phyloP scores from a whole-genome alignment of 2,329 filamentous ascomycete genomes.

The Paecilomyces sp. region DNA sequence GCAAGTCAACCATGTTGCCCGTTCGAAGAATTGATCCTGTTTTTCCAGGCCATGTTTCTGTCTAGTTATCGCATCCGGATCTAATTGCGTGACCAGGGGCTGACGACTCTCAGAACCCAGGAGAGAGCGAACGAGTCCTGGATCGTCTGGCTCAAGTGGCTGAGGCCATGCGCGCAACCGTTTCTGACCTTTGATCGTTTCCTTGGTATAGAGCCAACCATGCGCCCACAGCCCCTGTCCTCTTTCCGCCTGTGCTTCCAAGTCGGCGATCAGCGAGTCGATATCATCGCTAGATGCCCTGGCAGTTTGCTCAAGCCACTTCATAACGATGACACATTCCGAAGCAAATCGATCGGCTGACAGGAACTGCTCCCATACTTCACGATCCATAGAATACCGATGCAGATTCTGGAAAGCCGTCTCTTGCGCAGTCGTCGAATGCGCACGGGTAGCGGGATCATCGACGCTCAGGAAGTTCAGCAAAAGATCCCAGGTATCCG shows the following conservation, averaged over 20 bases:
- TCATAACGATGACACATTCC: slow-evolving; percentile 72
- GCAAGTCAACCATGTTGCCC: slow-evolving; percentile 86
- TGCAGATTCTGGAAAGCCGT: slow-evolving; percentile 38
- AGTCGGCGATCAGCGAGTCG: slow-evolving; percentile 66
- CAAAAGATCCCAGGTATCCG: slow-evolving; percentile 85
- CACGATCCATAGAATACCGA: slow-evolving; percentile 52
- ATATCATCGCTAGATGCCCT: slow-evolving; percentile 62
- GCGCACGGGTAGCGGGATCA: slow-evolving; percentile 44
- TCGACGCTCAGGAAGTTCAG: slow-evolving; percentile 65
- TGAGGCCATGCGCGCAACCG: slow-evolving; percentile 62
- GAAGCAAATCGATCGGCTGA: slow-evolving; percentile 63
- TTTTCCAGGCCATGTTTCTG: slow-evolving; percentile 70
- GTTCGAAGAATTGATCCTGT: slow-evolving; percentile 82
- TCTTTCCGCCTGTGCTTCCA: slow-evolving; percentile 68
- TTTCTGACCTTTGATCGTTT: slow-evolving; percentile 85
- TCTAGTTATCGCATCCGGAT: slow-evolving; percentile 80
- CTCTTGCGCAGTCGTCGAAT: slow-evolving; percentile 32
- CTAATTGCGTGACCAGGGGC: slow-evolving; percentile 74
- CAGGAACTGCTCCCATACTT: slow-evolving; percentile 69
- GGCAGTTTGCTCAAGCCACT: slow-evolving; percentile 78
- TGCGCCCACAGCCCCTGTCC: slow-evolving; percentile 71
- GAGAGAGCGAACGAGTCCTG: slow-evolving; percentile 50
- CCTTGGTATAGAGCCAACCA: slow-evolving; percentile 88
- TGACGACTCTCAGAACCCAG: slow-evolving; percentile 53
- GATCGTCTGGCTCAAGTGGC: slow-evolving; percentile 56